Base-by-base conservation (phyloP, 148 eudicot species). In the Dianthus caryophyllus region DNA sequence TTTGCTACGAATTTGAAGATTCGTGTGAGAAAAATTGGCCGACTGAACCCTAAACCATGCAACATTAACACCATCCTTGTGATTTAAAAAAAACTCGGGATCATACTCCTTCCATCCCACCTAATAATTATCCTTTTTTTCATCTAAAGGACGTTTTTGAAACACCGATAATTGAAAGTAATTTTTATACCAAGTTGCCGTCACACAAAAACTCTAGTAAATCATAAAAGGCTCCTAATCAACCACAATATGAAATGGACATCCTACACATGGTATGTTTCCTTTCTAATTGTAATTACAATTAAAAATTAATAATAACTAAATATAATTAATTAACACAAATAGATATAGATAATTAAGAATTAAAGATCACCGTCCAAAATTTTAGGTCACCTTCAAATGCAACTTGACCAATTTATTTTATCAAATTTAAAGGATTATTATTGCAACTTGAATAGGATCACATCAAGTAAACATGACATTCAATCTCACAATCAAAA, bases 291-390 rank as follows among this genome's bases (percentile, higher is more conserved):
- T 25, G 12, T 20, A 58, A 24, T 57, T 54, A 67, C 58, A 10
- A 67, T 51, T 31, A 0, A 41, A 10, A 54, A 69, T 15, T 14
- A 47, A 70, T 50, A 44, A 70, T 50, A 38, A 52, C 49, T 33
- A 55, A 61, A 49, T 65, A 33, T 33, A 33, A 33, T 52, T 3
- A 46, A 56, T n/a, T n/a, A n/a, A n/a, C n/a, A n/a, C n/a, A n/a
- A n/a, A n/a, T n/a, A n/a, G n/a, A n/a, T 24, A 41, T 41, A 41
- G 1, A 41, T 41, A 41, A 41, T 9, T 41, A 33, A 33, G 20
- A 26, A 69, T 69, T 36, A 33, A n/a, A 33, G 50, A n/a, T 47
- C 71, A 75, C 62, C 78, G 74, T 57, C 71, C 65, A 12, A 21
- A 16, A 41, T 48, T 18, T 56, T 56, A 16, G 26, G 53, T 68